Conservation (phyloP, 2,329 filamentous ascomycete genomes). For the Blumeria hordei region DNA sequence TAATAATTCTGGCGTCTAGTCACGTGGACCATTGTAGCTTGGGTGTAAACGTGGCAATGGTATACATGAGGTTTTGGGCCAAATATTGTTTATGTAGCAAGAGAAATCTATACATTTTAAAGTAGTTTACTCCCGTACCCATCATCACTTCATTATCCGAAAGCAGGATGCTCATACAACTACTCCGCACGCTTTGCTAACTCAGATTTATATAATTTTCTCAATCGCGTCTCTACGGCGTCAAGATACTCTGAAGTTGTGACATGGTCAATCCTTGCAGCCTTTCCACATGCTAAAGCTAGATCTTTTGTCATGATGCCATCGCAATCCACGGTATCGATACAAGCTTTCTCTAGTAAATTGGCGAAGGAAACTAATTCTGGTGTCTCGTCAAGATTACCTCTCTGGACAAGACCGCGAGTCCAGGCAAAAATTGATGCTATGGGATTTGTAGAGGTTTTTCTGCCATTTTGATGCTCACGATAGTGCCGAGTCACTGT, state of each 20-base stretch:
- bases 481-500: slow-evolving; percentile 97
- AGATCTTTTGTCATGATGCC: slow-evolving; percentile 99
- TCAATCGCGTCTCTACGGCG: slow-evolving; percentile 77
- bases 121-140: too few relatives aligned
- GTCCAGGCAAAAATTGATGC: slow-evolving; percentile 99
- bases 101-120: too few relatives aligned
- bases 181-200: too few relatives aligned
- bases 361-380: slow-evolving; percentile 82
- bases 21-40: too few relatives aligned
- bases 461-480: slow-evolving; percentile 92
- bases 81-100: too few relatives aligned
- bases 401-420: slow-evolving; percentile 75
- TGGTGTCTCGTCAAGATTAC: slow-evolving; percentile 77
- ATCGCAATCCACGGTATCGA: slow-evolving; percentile 82
- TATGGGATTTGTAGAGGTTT: slow-evolving; percentile 96
- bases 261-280: slow-evolving; percentile 61
- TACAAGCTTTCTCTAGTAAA: slow-evolving; percentile 72
- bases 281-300: slow-evolving; percentile 82
- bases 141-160: too few relatives aligned
- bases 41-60: too few relatives aligned
- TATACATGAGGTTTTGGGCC: too few relatives aligned
- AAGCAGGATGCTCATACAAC: too few relatives aligned
- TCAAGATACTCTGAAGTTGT: slow-evolving; percentile 80
- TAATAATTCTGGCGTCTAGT: background rate
- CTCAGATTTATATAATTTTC: slow-evolving; percentile 20